Percentiles rank a stretch among this genome's conserved stretches.
These are phyloP conservation scores for Domatiomyces globalis DNA, from an alignment of 2,329 filamentous ascomycete species.

Conservation along the genomic window DNA sequence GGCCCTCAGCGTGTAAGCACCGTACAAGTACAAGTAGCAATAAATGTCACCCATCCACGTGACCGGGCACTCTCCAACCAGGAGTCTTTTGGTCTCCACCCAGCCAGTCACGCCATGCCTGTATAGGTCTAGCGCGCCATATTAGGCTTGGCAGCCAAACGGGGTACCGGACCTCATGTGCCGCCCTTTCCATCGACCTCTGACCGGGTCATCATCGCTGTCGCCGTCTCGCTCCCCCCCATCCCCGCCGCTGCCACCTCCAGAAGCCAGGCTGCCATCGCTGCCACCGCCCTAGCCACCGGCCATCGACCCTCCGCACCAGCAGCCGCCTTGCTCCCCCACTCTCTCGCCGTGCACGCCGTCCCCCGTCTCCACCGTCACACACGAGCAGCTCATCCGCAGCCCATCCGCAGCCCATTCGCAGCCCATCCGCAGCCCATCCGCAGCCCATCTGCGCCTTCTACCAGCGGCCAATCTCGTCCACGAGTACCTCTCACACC, in stretches of 20 bases:
- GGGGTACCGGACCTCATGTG: background rate
- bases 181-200: background rate
- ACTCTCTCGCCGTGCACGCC: too few relatives aligned
- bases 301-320: background rate
- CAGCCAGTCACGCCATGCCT: background rate
- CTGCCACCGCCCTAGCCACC: background rate
- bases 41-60: background rate
- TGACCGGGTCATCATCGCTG: background rate
- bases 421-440: conserved; percentile 1
- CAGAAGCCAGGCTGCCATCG: background rate
- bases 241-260: background rate
- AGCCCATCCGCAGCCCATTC: background rate
- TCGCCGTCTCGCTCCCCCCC: background rate
- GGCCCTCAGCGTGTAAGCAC: too few relatives aligned
- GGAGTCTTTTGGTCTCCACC: background rate
- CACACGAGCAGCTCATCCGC: conserved; percentile 12
- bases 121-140: background rate
- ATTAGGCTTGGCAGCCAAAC: background rate
- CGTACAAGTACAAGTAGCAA: too few relatives aligned
- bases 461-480: background rate
- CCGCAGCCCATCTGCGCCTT: background rate
- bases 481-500: background rate
- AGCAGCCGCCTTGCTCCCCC: too few relatives aligned
- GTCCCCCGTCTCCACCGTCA: conserved; percentile 6
- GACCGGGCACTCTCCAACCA: background rate